Percentiles rank a stretch among this genome's conserved stretches.
phyloP scores from a whole-genome alignment of 257 asterid genomes.

The Fraxinus anomala region DNA sequence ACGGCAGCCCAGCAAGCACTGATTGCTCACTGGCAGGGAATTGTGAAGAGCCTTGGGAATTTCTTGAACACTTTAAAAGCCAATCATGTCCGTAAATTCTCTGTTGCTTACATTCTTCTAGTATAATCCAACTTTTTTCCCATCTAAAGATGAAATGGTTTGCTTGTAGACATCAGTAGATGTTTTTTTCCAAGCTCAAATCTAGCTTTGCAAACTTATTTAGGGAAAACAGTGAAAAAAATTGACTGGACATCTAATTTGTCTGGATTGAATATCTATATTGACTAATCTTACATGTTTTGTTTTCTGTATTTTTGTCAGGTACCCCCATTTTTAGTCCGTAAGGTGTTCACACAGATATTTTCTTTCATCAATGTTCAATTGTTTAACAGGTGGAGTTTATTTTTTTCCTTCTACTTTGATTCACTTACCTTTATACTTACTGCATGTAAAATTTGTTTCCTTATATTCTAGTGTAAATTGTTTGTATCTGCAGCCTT shows the following conservation, averaged over 20 bases:
- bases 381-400: constrained; percentile 82
- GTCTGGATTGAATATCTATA: neutral
- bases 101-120: constrained; percentile 14
- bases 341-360: constrained; percentile 97
- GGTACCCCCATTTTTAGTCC: constrained; percentile 97
- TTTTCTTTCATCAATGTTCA: constrained; percentile 97
- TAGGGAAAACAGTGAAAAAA: neutral
- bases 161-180: neutral
- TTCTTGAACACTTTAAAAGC: constrained; percentile 82
- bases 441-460: constrained; percentile 11
- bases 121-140: constrained; percentile 17
- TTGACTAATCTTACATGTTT: constrained; percentile 20
- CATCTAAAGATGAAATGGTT: constrained; percentile 10
- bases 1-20: constrained; percentile 91
- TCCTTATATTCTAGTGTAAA: constrained; percentile 9
- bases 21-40: constrained; percentile 99
- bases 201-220: constrained; percentile 13
- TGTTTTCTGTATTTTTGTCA: constrained; percentile 31
- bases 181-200: constrained; percentile 10
- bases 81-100: constrained; percentile 66
- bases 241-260: neutral
- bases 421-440: constrained; percentile 11
- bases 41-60: constrained; percentile 81
- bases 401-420: constrained; percentile 10
- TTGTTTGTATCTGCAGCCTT: constrained; percentile 57